Percentiles rank a stretch among this genome's conserved stretches.
These are phyloP conservation scores for Colletotrichum tanaceti DNA, from an alignment of 2,329 filamentous ascomycete species.

Conservation along the genomic window DNA sequence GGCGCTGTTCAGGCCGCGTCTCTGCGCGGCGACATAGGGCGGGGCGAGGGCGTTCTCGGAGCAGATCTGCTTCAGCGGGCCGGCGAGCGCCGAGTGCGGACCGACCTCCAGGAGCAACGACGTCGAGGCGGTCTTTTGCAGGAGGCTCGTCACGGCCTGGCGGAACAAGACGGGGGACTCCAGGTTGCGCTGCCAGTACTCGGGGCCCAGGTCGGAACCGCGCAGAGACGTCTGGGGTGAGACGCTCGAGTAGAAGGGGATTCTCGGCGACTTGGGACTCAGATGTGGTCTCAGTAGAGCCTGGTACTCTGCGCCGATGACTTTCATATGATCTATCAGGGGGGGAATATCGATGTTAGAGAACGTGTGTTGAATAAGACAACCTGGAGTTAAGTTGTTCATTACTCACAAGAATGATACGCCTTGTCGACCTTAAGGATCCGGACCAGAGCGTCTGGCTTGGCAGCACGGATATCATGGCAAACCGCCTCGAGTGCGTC, in stretches of 20 bases:
- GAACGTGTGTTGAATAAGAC: not conserved
- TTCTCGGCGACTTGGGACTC: not conserved
- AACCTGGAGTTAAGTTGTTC: too few relatives aligned
- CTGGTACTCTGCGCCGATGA: conserved; percentile 28
- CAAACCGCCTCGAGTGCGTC: conserved; percentile 44
- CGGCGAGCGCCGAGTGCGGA: conserved; percentile 35
- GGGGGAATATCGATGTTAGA: not conserved
- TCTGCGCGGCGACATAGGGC: conserved; percentile 58
- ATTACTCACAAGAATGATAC: conserved; percentile 23
- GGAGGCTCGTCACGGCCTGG: conserved; percentile 29
- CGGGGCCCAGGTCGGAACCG: conserved; percentile 16
- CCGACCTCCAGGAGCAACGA: conserved; percentile 44
- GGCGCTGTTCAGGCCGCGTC: conserved; percentile 63
- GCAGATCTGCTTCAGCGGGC: conserved; percentile 50
- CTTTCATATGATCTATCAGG: conserved; percentile 35
- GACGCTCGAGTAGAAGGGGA: conserved; percentile 34
- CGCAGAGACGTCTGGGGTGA: not conserved
- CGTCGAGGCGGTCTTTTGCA: conserved; percentile 34
- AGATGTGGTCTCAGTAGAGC: conserved; percentile 11
- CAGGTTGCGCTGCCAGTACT: conserved; percentile 40
- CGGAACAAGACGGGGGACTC: conserved; percentile 39
- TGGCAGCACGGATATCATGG: conserved; percentile 43
- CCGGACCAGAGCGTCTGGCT: conserved; percentile 9
- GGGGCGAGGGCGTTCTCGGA: conserved; percentile 61
- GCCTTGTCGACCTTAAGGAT: conserved; percentile 24